Evolutionary conservation across 306 rosid genomes (phyloP).

Genomic region (Argentina anserina): DNA sequence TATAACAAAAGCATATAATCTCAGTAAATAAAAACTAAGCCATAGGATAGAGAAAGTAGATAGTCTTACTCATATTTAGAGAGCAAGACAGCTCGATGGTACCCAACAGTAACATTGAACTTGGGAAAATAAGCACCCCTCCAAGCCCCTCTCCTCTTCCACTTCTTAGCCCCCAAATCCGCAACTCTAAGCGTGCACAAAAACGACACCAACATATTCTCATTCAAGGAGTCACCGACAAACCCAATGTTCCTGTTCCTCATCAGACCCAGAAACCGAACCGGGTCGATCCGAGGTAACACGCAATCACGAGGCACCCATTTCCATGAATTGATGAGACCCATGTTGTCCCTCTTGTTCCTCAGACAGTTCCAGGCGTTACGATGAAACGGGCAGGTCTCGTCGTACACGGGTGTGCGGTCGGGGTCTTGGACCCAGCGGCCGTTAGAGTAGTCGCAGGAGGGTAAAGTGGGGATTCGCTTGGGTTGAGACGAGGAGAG

Average conservation of each 20-base stretch:
- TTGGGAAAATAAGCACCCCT: slow-evolving; percentile 85
- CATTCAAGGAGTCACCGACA: slow-evolving; percentile 83
- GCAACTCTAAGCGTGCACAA: slow-evolving; percentile 67
- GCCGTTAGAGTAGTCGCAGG: slow-evolving; percentile 58
- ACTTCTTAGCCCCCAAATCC: slow-evolving; percentile 63
- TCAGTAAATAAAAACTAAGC: neutral
- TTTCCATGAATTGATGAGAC: slow-evolving; percentile 67
- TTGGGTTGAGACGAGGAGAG: slow-evolving; percentile 31
- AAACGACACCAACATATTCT: slow-evolving; percentile 73
- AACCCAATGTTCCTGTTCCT: slow-evolving; percentile 73
- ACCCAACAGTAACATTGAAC: slow-evolving; percentile 69
- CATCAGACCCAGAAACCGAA: slow-evolving; percentile 52
- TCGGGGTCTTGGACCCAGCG: slow-evolving; percentile 60
- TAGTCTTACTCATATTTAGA: slow-evolving; percentile 62
- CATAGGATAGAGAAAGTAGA: neutral
- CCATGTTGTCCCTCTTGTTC: slow-evolving; percentile 66
- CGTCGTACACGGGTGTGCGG: slow-evolving; percentile 61
- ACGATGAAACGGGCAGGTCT: slow-evolving; percentile 78
- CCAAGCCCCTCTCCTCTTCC: slow-evolving; percentile 94
- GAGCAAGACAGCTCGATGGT: slow-evolving; percentile 89
- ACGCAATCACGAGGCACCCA: slow-evolving; percentile 66
- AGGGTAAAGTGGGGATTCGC: slow-evolving; percentile 20
- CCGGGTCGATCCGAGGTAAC: slow-evolving; percentile 61
- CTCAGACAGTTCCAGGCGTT: slow-evolving; percentile 89
- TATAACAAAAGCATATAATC: neutral